Percentiles rank a stretch among this genome's conserved stretches.
These are phyloP conservation scores for Microcos paniculata DNA, from an alignment of 345 rosid genomes.

Conservation along the genomic window DNA sequence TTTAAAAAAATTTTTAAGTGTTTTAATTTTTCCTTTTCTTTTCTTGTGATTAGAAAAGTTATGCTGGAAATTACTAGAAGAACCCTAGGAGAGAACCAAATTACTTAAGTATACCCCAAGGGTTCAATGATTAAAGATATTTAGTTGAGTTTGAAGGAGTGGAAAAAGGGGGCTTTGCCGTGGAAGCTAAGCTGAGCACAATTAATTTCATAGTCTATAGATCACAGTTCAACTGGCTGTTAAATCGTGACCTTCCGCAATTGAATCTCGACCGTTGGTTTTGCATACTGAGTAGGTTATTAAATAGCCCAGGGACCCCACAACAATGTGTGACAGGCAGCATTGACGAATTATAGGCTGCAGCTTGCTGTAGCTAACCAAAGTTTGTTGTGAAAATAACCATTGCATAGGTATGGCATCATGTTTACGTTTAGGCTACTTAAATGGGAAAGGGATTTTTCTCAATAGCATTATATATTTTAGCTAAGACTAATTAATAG, in stretches of 20 bases:
- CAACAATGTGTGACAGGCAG: slow-evolving; percentile 3
- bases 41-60: not conserved
- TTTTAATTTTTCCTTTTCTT: not conserved
- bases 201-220: not conserved
- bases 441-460: no score
- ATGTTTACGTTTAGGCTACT: no score
- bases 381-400: not conserved
- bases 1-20: no score
- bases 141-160: not conserved
- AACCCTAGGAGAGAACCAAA: not conserved
- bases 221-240: not conserved
- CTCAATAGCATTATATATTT: no score
- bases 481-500: no score
- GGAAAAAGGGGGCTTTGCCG: not conserved
- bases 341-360: not conserved
- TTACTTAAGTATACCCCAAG: not conserved
- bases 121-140: slow-evolving; percentile 20
- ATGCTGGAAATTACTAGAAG: slow-evolving; percentile 15
- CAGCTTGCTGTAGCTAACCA: not conserved
- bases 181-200: not conserved
- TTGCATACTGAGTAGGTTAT: not conserved
- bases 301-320: slow-evolving; percentile 4
- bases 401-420: no score
- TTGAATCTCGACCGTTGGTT: slow-evolving; percentile 2
- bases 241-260: not conserved